phyloP scores from a whole-genome alignment of 2,329 filamentous ascomycete species.

The Talaromyces sp. region DNA sequence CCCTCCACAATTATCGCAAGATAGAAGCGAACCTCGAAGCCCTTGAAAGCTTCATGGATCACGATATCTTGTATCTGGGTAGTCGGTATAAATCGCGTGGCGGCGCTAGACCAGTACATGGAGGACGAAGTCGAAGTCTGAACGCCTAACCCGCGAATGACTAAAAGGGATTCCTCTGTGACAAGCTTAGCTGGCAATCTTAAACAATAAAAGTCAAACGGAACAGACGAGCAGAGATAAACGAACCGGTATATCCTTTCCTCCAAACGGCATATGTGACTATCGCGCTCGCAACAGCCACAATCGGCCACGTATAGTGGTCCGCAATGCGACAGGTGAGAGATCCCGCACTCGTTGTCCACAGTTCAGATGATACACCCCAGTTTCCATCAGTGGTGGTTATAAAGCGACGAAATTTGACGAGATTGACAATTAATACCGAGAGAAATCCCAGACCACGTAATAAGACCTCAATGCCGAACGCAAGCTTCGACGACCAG shows the following conservation, averaged over 20 bases:
- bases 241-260: conserved; percentile 52
- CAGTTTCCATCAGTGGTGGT: conserved; percentile 28
- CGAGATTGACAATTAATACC: conserved; percentile 37
- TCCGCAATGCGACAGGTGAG: conserved; percentile 37
- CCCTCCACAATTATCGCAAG: conserved; percentile 85
- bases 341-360: conserved; percentile 33
- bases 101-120: conserved; percentile 62
- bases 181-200: conserved; percentile 32
- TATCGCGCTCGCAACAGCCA: conserved; percentile 38
- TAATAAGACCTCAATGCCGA: conserved; percentile 44
- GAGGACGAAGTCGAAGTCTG: conserved; percentile 74
- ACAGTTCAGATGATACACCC: conserved; percentile 32
- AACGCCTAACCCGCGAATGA: conserved; percentile 83
- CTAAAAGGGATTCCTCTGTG: conserved; percentile 77
- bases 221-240: not conserved
- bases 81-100: conserved; percentile 81
- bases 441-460: conserved; percentile 44
- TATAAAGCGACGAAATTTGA: conserved; percentile 31
- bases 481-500: conserved; percentile 45
- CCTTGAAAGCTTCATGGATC: conserved; percentile 90
- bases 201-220: not conserved
- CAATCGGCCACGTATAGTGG: conserved; percentile 40
- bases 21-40: conserved; percentile 88
- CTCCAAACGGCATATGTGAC: conserved; percentile 46
- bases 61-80: conserved; percentile 89